A percentile compares a stretch with the other conserved stretches of the same genome.
phyloP scores from a whole-genome alignment of 2,329 filamentous ascomycete species.

The Colletotrichum truncatum region DNA sequence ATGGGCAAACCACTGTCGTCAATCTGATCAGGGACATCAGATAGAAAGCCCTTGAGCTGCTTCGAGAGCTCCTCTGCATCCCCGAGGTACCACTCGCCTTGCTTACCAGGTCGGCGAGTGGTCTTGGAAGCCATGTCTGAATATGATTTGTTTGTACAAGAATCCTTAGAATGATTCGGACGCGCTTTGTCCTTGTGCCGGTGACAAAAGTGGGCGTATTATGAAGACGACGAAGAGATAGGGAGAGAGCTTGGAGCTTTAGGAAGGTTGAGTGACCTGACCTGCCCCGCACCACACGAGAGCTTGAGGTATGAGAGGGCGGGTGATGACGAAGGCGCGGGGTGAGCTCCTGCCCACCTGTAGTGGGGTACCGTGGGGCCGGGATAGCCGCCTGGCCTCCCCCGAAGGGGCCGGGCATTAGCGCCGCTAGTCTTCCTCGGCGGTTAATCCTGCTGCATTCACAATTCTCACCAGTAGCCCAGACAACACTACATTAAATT shows the following conservation, averaged over 20 bases:
- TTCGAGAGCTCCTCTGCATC: constrained; percentile 65
- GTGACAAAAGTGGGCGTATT: too few relatives aligned
- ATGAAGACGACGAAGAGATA: background rate
- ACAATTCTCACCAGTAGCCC: too few relatives aligned
- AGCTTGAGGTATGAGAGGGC: background rate
- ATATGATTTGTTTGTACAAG: background rate
- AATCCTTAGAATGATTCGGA: too few relatives aligned
- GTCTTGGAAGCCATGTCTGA: background rate
- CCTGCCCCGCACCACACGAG: constrained; percentile 8
- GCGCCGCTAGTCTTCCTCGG: background rate
- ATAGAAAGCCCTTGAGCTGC: constrained; percentile 81
- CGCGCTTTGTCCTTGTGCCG: too few relatives aligned
- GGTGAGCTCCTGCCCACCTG: background rate
- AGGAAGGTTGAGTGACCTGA: constrained; percentile 4
- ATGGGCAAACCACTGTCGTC: constrained; percentile 72
- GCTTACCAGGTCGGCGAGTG: constrained; percentile 67
- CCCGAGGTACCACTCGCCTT: constrained; percentile 86
- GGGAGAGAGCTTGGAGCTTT: background rate
- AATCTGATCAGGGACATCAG: constrained; percentile 72
- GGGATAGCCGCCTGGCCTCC: background rate
- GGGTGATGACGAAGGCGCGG: constrained; percentile 13
- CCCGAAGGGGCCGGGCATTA: background rate
- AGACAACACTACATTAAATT: too few relatives aligned
- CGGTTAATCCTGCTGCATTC: background rate
- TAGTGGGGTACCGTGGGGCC: constrained; percentile 2